Evolutionary conservation across 2,329 filamentous ascomycete genomes (phyloP).

Genomic region (Stagonosporopsis tanaceti): DNA sequence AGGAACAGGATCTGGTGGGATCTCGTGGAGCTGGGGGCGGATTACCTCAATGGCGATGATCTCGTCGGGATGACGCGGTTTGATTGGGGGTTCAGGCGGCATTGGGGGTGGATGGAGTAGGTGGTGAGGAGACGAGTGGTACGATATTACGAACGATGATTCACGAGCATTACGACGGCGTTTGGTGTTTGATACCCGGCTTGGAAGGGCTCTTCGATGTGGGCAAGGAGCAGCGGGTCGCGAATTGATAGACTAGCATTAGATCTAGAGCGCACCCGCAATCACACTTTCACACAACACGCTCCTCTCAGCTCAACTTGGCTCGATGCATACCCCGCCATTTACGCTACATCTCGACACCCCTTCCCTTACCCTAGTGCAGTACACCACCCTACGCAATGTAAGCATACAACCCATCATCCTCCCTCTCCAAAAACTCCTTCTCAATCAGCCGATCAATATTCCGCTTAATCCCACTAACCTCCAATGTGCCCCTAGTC

Average conservation of each 20-base stretch:
- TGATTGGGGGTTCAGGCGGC: conserved; percentile 54
- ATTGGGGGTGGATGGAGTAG: conserved; percentile 35
- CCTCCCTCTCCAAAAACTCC: conserved; percentile 50
- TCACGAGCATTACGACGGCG: conserved; percentile 14
- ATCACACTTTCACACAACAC: neutral
- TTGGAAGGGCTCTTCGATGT: neutral
- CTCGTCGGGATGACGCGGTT: conserved; percentile 57
- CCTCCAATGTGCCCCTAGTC: conserved; percentile 83
- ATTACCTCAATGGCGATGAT: conserved; percentile 67
- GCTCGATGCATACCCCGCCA: neutral
- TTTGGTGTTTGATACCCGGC: conserved; percentile 1
- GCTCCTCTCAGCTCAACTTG: neutral
- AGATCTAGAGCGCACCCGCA: neutral
- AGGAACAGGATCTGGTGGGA: conserved; percentile 64
- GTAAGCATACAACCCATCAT: conserved; percentile 54
- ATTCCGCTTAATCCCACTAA: conserved; percentile 91
- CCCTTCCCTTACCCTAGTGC: too few species aligned
- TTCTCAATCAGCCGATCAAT: conserved; percentile 79
- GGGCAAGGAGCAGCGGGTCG: too few species aligned
- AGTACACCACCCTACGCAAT: conserved; percentile 48
- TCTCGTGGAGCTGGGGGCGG: conserved; percentile 62
- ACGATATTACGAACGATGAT: neutral
- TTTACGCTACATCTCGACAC: too few species aligned
- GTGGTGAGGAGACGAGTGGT: neutral
- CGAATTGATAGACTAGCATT: neutral